phyloP scores from a whole-genome alignment of 345 rosid species.

The Trapa incisa region DNA sequence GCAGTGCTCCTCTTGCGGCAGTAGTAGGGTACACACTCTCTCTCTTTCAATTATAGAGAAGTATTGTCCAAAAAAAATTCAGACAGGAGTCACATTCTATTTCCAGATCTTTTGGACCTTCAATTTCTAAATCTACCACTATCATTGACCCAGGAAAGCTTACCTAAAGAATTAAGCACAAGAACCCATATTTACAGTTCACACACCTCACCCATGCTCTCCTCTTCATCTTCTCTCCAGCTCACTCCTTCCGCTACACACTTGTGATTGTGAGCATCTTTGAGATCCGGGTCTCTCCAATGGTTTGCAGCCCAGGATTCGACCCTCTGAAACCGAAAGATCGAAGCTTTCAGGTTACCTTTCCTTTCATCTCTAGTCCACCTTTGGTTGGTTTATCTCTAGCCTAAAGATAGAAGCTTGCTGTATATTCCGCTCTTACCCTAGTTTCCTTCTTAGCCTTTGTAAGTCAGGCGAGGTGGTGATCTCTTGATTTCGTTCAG shows the following conservation, averaged over 20 bases:
- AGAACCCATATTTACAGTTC: too few species aligned
- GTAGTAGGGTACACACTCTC: too few species aligned
- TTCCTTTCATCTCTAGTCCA: background rate
- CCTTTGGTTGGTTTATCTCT: background rate
- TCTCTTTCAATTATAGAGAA: too few species aligned
- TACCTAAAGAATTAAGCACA: too few species aligned
- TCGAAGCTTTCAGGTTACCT: background rate
- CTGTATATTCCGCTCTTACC: background rate
- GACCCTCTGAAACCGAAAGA: background rate
- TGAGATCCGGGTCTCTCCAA: slow-evolving; percentile 8
- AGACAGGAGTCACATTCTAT: too few species aligned
- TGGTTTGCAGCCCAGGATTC: background rate
- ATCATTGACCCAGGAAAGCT: background rate
- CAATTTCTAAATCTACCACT: slow-evolving; percentile 6
- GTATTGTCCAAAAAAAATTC: too few species aligned
- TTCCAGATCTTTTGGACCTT: background rate
- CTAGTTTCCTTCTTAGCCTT: background rate
- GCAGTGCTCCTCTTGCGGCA: too few species aligned
- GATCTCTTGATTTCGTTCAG: background rate
- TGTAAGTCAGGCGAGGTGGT: background rate
- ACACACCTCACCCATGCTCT: background rate
- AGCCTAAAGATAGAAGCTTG: background rate
- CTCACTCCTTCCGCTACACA: slow-evolving; percentile 7
- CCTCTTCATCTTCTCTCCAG: slow-evolving; percentile 4
- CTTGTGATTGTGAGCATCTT: background rate